Conservation (phyloP, 169 alveolate genomes). For the Toxoplasma gondii region DNA sequence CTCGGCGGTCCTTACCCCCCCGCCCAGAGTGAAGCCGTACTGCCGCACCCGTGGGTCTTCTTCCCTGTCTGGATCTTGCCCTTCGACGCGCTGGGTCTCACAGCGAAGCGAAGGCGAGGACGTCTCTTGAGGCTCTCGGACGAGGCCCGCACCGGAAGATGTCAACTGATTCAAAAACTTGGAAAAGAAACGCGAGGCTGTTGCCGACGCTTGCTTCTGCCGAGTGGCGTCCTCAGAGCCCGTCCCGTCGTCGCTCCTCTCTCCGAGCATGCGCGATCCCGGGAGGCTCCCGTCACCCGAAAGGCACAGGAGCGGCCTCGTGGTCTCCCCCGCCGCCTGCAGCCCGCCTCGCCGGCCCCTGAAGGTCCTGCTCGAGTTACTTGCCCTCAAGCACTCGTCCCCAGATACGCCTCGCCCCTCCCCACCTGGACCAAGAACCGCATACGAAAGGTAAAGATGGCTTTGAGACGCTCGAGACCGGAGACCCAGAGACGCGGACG, state of each 20-base stretch:
- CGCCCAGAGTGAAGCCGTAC: background rate
- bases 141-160: background rate
- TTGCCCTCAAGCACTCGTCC: too few relatives aligned
- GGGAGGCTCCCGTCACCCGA: too few relatives aligned
- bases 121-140: background rate
- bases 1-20: too few relatives aligned
- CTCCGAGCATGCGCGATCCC: background rate
- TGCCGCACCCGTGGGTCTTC: background rate
- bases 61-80: background rate
- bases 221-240: background rate
- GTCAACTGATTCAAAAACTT: conserved; percentile 3
- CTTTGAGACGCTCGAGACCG: too few relatives aligned
- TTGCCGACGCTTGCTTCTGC: conserved; percentile 18
- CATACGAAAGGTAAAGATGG: too few relatives aligned
- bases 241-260: background rate
- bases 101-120: background rate
- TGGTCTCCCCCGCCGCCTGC: too few relatives aligned
- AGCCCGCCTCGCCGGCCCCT: too few relatives aligned
- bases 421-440: too few relatives aligned
- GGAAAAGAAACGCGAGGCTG: conserved; percentile 1
- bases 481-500: too few relatives aligned
- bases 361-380: too few relatives aligned
- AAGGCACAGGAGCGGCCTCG: too few relatives aligned
- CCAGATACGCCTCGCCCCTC: too few relatives aligned
- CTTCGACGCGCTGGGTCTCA: background rate